Evolutionary conservation across 176 grass and related monocot genomes (phyloP), one percentile per base, ranked within the genome.

Genomic region (Rhynchospora breviuscula): DNA sequence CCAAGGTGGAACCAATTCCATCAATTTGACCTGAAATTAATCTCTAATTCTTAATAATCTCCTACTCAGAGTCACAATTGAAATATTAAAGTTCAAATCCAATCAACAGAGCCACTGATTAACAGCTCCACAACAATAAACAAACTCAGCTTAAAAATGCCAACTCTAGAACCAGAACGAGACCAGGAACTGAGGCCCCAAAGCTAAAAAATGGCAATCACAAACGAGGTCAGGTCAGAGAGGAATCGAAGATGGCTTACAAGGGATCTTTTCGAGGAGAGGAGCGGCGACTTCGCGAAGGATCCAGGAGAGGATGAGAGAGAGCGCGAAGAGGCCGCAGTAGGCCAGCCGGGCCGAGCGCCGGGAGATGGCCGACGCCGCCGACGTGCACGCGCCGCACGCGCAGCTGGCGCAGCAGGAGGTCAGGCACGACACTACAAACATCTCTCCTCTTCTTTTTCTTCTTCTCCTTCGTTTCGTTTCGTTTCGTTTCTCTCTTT

Each of bases 371-470:
- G 88, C 79, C 56, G 89, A 83, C 40, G 92, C 90, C 72, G 91
- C 89, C 84, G 95, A 91, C 85, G 87, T 29, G 86, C 95, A 98
- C 63, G 91, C 90, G 84, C 91, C 93, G 82, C 95, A 98, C 60
- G 95, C 76, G 89, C 92, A 98, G 81, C 87, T 88, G 31, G 92
- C 90, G 84, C 92, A 94, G 88, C 88, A 87, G 22, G 92, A 98
- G 3, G 95, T 83, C 59, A 98, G 19, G 62, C 95, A 98, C 85
- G 95, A 93, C 56, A 89, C 84, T 53, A 86, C 90, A 92, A 92
- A 94, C 95, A 98, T 97, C 68, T 29, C 68, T 53, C 40, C 44
- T 26, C 51, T 60, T 59, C 26, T 26, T 45, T 4, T 40, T 78
- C 35, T 49, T 2, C 4, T 78, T 33, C 57, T 22, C 74, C 64